Percentiles rank a stretch among this genome's conserved stretches.
Conservation (phyloP, 345 rosid species). For the Raphanus sativus region DNA sequence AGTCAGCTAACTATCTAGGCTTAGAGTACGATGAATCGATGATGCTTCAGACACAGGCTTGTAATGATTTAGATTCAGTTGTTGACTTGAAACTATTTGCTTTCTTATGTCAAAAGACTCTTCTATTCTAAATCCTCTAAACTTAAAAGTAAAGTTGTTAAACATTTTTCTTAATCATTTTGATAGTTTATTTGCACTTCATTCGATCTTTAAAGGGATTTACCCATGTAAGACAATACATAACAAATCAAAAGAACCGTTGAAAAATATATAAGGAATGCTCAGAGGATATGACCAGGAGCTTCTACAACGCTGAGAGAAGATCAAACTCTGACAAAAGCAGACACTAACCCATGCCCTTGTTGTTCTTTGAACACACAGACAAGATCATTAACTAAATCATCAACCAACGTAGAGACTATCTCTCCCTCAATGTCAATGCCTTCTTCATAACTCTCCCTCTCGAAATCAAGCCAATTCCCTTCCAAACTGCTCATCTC, state of each 20-base stretch:
- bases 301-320: background rate
- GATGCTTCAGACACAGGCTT: background rate
- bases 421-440: background rate
- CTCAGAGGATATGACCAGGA: background rate
- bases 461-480: background rate
- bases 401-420: background rate
- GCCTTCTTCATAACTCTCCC: background rate
- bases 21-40: background rate
- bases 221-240: background rate
- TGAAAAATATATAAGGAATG: background rate
- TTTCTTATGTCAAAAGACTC: background rate
- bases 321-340: background rate
- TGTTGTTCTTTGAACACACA: background rate
- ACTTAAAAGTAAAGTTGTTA: no score
- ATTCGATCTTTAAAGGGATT: background rate
- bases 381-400: background rate
- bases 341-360: background rate
- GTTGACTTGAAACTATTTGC: background rate
- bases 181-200: background rate
- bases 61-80: background rate
- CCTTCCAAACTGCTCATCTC: background rate
- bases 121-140: background rate
- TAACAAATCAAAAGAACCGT: background rate
- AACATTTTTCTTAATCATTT: background rate
- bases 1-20: background rate